Conservation (phyloP, 768 basidiomycete genomes). For the Mycena vitilis region DNA sequence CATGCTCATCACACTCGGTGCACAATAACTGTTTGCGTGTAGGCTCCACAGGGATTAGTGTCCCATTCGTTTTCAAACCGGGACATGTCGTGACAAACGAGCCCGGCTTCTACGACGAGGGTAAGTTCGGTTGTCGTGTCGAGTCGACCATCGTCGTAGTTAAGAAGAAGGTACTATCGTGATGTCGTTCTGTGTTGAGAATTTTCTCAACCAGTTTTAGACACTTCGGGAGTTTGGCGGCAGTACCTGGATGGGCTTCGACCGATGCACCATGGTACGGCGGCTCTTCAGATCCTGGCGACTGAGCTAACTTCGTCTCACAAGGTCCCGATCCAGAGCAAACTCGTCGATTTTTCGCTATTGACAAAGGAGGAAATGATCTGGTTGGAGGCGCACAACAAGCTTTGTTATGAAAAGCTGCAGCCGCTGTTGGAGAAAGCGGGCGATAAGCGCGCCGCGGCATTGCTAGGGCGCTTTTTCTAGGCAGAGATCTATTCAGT, state of each 20-base stretch:
- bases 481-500: background rate
- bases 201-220: slow-evolving; percentile 50
- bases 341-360: slow-evolving; percentile 69
- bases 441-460: slow-evolving; percentile 29
- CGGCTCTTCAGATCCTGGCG: background rate
- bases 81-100: slow-evolving; percentile 83
- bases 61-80: slow-evolving; percentile 56
- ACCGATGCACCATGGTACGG: slow-evolving; percentile 69
- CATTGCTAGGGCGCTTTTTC: slow-evolving; percentile 33
- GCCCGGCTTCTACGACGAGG: slow-evolving; percentile 65
- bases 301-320: background rate
- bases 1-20: slow-evolving; percentile 56
- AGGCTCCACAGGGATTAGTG: slow-evolving; percentile 40
- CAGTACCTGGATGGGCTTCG: slow-evolving; percentile 72
- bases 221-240: slow-evolving; percentile 60
- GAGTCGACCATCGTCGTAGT: slow-evolving; percentile 35
- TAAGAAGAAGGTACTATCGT: slow-evolving; percentile 26
- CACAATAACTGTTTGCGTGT: slow-evolving; percentile 33
- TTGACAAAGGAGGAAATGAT: slow-evolving; percentile 68
- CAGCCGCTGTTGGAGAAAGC: slow-evolving; percentile 32
- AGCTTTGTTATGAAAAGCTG: slow-evolving; percentile 32
- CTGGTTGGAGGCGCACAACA: slow-evolving; percentile 64
- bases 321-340: slow-evolving; percentile 70
- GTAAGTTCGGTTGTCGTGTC: slow-evolving; percentile 34
- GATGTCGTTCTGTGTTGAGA: slow-evolving; percentile 27